These are phyloP conservation scores for Trichophyton verrucosum DNA, from an alignment of 2,329 filamentous ascomycete species.

Conservation along the genomic window DNA sequence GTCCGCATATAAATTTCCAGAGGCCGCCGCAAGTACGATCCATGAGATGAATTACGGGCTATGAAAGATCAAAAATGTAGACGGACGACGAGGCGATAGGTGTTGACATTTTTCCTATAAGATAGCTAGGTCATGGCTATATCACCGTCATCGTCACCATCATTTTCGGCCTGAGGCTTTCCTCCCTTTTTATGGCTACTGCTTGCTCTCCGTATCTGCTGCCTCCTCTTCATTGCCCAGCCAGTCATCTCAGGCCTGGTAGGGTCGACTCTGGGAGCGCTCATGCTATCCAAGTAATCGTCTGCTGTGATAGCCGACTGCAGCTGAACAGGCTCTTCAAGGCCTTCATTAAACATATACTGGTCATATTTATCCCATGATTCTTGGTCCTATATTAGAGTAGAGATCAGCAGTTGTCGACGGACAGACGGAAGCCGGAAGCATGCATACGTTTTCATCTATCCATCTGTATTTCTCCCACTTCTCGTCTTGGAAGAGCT, in stretches of 20 bases:
- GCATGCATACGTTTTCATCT: constrained; percentile 41
- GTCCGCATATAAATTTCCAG: background rate
- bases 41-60: background rate
- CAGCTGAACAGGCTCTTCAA: constrained; percentile 36
- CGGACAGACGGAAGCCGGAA: constrained; percentile 3
- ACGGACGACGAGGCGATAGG: background rate
- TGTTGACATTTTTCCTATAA: background rate
- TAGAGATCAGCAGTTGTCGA: background rate
- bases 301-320: constrained; percentile 45
- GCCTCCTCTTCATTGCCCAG: constrained; percentile 34
- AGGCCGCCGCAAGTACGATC: background rate
- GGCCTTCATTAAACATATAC: constrained; percentile 49
- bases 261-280: constrained; percentile 40
- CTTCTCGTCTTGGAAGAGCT: constrained; percentile 63
- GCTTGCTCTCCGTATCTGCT: constrained; percentile 23
- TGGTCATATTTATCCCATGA: constrained; percentile 67
- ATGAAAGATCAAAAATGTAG: too few relatives aligned
- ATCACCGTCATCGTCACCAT: background rate
- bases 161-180: constrained; percentile 13
- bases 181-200: constrained; percentile 10
- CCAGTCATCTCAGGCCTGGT: constrained; percentile 32
- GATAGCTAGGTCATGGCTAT: background rate
- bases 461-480: constrained; percentile 73
- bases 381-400: constrained; percentile 40
- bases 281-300: constrained; percentile 52